Conservation (phyloP, 2,329 filamentous ascomycete genomes). For the Cordyceps javanica region DNA sequence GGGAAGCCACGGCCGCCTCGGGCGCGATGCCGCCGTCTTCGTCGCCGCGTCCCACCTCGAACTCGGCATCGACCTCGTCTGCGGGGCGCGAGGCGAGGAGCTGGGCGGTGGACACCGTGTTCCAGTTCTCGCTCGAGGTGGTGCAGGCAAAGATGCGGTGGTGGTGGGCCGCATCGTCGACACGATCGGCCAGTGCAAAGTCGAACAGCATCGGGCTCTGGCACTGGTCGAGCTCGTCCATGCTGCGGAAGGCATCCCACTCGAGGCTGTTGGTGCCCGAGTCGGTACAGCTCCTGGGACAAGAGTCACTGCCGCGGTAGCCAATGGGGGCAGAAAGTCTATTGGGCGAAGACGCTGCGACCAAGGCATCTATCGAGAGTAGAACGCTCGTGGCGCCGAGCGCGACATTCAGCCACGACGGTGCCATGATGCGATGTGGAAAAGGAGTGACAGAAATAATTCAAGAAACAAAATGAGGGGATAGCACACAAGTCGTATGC, state of each 20-base stretch:
- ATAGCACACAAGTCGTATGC: neutral
- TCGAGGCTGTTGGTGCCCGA: neutral
- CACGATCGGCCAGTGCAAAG: neutral
- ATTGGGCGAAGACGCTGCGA: neutral
- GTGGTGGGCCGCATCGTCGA: neutral
- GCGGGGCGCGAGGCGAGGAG: neutral
- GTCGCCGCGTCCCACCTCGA: neutral
- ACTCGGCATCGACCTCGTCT: neutral
- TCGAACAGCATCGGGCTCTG: conserved; percentile 1
- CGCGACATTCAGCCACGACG: neutral
- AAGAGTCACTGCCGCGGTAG: neutral
- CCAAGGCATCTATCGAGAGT: neutral
- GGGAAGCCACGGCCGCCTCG: neutral
- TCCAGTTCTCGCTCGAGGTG: neutral
- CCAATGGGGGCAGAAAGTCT: neutral
- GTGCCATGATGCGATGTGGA: neutral
- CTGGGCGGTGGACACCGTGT: neutral
- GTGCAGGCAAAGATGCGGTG: conserved; percentile 9
- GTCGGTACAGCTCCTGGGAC: neutral
- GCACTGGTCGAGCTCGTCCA: conserved; percentile 7
- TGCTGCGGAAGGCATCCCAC: conserved; percentile 1
- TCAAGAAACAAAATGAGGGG: neutral
- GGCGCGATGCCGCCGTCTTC: neutral
- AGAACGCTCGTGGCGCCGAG: conserved; percentile 1
- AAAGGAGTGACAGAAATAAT: neutral